Percentiles rank a stretch among this genome's conserved stretches.
Conservation (phyloP, 805 yeast species). For the Metschnikowia aberdeeniae region DNA sequence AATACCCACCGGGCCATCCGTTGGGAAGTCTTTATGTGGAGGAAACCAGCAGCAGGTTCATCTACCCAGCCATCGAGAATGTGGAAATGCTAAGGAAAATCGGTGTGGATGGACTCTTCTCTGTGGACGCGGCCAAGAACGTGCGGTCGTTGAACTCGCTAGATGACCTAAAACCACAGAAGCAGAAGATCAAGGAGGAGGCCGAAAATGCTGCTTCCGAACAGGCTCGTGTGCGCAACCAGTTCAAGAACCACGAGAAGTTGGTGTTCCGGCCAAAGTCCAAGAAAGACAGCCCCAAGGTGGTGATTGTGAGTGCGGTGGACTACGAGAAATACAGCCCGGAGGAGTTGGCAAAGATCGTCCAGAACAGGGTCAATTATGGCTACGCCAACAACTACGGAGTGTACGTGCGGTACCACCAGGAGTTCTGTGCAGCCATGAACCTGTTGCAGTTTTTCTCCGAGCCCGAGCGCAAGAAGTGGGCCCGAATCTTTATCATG, state of each 20-base stretch:
- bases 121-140: conserved; percentile 43
- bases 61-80: conserved; percentile 74
- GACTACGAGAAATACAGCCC: conserved; percentile 66
- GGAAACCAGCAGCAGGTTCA: conserved; percentile 48
- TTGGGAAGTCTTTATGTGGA: conserved; percentile 31
- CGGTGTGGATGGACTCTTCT: conserved; percentile 38
- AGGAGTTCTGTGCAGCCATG: conserved; percentile 70
- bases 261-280: conserved; percentile 42
- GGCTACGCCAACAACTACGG: conserved; percentile 82
- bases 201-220: conserved; percentile 45
- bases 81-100: conserved; percentile 58
- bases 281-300: conserved; percentile 49
- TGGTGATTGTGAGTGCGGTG: conserved; percentile 72
- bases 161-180: conserved; percentile 38
- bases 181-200: conserved; percentile 39
- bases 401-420: conserved; percentile 75
- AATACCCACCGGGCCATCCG: conserved; percentile 33
- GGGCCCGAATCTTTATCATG: conserved; percentile 62
- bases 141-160: conserved; percentile 38
- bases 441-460: conserved; percentile 40
- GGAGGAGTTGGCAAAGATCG: conserved; percentile 59
- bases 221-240: conserved; percentile 45
- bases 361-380: conserved; percentile 85
- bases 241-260: conserved; percentile 65
- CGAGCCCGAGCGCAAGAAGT: conserved; percentile 43